These are phyloP conservation scores for Hippophae rhamnoides DNA, from an alignment of 306 rosid genomes.

Conservation along the genomic window DNA sequence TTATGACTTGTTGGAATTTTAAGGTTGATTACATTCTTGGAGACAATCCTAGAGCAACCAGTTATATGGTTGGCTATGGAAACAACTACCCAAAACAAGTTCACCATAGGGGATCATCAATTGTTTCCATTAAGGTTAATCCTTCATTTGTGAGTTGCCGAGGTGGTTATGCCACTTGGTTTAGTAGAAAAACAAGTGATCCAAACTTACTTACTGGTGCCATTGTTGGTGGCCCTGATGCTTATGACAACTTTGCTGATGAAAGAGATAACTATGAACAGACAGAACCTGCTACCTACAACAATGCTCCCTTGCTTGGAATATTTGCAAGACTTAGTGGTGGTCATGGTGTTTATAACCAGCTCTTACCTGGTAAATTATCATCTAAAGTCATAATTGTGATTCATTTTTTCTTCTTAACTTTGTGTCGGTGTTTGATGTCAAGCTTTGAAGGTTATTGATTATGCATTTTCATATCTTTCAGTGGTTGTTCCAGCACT, in stretches of 20 bases:
- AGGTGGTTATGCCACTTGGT: constrained; percentile 95
- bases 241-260: constrained; percentile 92
- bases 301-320: constrained; percentile 95
- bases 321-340: constrained; percentile 65
- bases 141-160: constrained; percentile 74
- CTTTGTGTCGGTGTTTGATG: neutral
- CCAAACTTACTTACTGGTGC: constrained; percentile 85
- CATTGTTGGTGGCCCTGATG: constrained; percentile 96
- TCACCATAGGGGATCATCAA: constrained; percentile 92
- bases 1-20: constrained; percentile 9
- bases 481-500: constrained; percentile 50
- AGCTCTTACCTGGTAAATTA: constrained; percentile 81
- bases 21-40: constrained; percentile 94
- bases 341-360: constrained; percentile 59
- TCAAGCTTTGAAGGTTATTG: neutral
- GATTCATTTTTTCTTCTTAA: neutral
- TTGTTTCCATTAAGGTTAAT: constrained; percentile 72
- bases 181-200: constrained; percentile 55
- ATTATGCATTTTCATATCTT: constrained; percentile 1
- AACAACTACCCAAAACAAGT: constrained; percentile 69
- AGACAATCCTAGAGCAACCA: constrained; percentile 90
- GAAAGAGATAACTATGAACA: constrained; percentile 90
- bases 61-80: constrained; percentile 96
- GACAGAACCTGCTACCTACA: constrained; percentile 97
- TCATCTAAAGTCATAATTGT: too few species aligned